Evolutionary conservation across 148 eudicot species (phyloP).

Genomic region (Bassia scoparia): DNA sequence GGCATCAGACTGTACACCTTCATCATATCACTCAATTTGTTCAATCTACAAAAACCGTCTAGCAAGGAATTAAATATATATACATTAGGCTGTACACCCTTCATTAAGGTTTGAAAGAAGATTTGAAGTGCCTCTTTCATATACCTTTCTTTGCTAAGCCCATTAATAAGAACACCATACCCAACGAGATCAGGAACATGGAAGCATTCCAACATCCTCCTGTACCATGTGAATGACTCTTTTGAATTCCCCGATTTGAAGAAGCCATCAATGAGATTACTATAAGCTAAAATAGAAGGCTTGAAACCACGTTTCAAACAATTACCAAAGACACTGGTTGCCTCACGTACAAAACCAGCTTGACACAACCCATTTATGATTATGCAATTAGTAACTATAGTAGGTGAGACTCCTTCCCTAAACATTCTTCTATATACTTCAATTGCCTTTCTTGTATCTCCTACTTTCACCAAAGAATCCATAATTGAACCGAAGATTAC

Average conservation of each 20-base stretch:
- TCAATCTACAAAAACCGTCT: constrained; percentile 54
- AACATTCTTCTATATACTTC: constrained; percentile 45
- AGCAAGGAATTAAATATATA: constrained; percentile 44
- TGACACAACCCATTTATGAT: constrained; percentile 53
- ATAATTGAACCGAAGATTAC: constrained; percentile 50
- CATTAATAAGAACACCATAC: constrained; percentile 44
- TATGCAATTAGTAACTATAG: constrained; percentile 44
- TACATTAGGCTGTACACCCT: constrained; percentile 40
- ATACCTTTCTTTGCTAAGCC: constrained; percentile 49
- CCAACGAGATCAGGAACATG: constrained; percentile 46
- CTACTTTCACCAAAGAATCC: constrained; percentile 46
- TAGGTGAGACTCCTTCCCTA: constrained; percentile 38
- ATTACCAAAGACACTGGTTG: constrained; percentile 46
- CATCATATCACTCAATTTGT: constrained; percentile 31
- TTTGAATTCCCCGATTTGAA: constrained; percentile 48
- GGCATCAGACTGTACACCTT: constrained; percentile 45
- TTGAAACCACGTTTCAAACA: constrained; percentile 50
- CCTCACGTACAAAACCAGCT: constrained; percentile 42
- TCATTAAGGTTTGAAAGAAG: constrained; percentile 41
- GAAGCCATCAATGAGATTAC: constrained; percentile 55
- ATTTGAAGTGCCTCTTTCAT: constrained; percentile 49
- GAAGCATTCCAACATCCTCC: constrained; percentile 36
- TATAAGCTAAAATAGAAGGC: constrained; percentile 44
- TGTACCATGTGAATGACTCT: constrained; percentile 43
- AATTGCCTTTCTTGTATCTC: constrained; percentile 40